A percentile compares a stretch with the other conserved stretches of the same genome.
phyloP scores from a whole-genome alignment of 2,329 filamentous ascomycete species.

The Fusarium gaditjirri region DNA sequence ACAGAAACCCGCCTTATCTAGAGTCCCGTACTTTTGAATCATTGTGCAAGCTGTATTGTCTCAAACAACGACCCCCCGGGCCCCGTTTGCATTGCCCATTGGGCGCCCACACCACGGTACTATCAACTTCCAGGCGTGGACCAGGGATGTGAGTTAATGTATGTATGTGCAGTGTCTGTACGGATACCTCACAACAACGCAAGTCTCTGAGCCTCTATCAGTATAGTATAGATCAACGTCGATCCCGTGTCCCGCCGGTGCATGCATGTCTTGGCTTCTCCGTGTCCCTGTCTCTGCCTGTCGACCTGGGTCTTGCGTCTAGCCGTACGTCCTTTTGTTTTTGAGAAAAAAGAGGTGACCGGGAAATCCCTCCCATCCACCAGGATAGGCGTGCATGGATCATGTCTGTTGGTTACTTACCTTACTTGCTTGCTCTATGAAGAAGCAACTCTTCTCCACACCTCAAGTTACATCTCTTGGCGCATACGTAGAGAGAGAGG shows the following conservation, averaged over 20 bases:
- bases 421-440: not conserved
- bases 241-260: constrained; percentile 31
- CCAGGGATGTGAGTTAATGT: not conserved
- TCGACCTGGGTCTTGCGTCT: not conserved
- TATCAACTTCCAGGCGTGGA: constrained; percentile 8
- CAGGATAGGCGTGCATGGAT: not conserved
- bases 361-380: not conserved
- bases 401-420: not conserved
- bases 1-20: not conserved
- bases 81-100: not conserved
- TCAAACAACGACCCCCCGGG: not conserved
- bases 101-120: not conserved
- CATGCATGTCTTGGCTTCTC: constrained; percentile 20
- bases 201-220: constrained; percentile 19
- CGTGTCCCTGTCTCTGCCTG: not conserved
- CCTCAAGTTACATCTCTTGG: not conserved
- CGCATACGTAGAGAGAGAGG: not conserved
- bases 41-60: not conserved
- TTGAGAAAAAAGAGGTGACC: not conserved
- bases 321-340: not conserved
- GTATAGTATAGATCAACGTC: constrained; percentile 38
- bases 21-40: not conserved
- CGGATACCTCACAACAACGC: constrained; percentile 21
- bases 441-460: not conserved
- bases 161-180: not conserved